These are phyloP conservation scores for Plenodomus tracheiphilus DNA, from an alignment of 2,329 filamentous ascomycete species.

Conservation along the genomic window DNA sequence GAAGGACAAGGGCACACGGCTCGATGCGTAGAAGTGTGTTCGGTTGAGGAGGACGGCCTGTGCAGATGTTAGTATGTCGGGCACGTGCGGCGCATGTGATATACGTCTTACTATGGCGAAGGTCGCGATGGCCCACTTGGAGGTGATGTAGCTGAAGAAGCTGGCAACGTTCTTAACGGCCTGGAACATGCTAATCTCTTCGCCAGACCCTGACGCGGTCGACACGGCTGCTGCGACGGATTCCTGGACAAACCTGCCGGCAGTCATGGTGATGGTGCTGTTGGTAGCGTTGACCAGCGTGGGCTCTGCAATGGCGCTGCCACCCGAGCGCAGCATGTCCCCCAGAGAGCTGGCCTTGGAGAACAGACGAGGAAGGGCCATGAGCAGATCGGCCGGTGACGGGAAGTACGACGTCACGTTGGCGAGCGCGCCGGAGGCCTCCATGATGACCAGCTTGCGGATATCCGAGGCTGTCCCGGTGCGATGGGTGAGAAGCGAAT, in stretches of 20 bases:
- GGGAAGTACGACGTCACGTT: conserved; percentile 52
- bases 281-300: conserved; percentile 54
- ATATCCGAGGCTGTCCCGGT: conserved; percentile 9
- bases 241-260: conserved; percentile 47
- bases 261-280: conserved; percentile 43
- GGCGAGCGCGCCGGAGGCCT: conserved; percentile 23
- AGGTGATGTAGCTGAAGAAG: conserved; percentile 74
- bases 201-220: conserved; percentile 28
- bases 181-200: conserved; percentile 52
- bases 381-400: conserved; percentile 68
- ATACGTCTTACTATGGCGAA: conserved; percentile 66
- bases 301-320: conserved; percentile 63
- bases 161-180: conserved; percentile 73
- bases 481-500: background rate
- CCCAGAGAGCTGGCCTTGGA: conserved; percentile 67
- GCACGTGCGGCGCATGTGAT: background rate
- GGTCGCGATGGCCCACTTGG: conserved; percentile 82
- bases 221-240: conserved; percentile 49
- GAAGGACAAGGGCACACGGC: conserved; percentile 76
- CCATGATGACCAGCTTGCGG: conserved; percentile 24
- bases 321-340: conserved; percentile 60
- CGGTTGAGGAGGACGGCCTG: conserved; percentile 84
- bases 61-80: background rate
- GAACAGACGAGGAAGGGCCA: conserved; percentile 71
- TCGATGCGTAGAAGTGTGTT: conserved; percentile 91